These are phyloP conservation scores for Penicillium fuscoglaucum DNA, from an alignment of 2,329 filamentous ascomycete genomes.

Conservation along the genomic window DNA sequence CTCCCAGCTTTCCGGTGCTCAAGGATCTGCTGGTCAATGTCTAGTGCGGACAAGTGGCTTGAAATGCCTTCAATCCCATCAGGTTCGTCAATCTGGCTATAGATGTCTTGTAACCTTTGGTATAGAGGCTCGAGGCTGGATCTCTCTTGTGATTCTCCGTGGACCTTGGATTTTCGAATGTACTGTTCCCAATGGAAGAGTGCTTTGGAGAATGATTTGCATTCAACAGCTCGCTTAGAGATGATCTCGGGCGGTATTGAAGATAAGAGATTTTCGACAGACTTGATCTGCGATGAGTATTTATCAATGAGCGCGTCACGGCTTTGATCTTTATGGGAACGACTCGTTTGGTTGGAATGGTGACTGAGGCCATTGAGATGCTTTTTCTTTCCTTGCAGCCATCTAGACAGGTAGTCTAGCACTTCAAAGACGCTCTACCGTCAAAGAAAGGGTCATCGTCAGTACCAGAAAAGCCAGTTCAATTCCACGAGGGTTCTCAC, in stretches of 20 bases:
- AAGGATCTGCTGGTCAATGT: slow-evolving; percentile 88
- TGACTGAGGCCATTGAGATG: slow-evolving; percentile 38
- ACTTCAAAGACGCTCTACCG: slow-evolving; percentile 79
- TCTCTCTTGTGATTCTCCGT: slow-evolving; percentile 49
- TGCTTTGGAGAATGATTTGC: slow-evolving; percentile 86
- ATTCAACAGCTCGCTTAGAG: slow-evolving; percentile 84
- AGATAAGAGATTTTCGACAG: slow-evolving; percentile 72
- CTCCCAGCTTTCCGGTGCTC: slow-evolving; percentile 90
- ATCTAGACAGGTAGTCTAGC: slow-evolving; percentile 87
- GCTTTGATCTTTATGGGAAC: slow-evolving; percentile 29
- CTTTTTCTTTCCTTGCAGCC: slow-evolving; percentile 77
- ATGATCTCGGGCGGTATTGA: slow-evolving; percentile 70
- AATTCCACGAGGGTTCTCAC: slow-evolving; percentile 49
- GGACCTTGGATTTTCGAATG: slow-evolving; percentile 60
- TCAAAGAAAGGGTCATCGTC: background rate
- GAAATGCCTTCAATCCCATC: slow-evolving; percentile 96
- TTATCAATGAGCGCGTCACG: slow-evolving; percentile 33
- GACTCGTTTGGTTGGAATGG: slow-evolving; percentile 30
- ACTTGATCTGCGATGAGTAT: slow-evolving; percentile 50
- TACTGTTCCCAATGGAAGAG: slow-evolving; percentile 95
- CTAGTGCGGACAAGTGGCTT: slow-evolving; percentile 78
- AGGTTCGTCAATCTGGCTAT: slow-evolving; percentile 95
- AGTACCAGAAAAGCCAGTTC: slow-evolving; percentile 9
- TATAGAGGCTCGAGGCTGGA: slow-evolving; percentile 65
- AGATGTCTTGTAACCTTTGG: slow-evolving; percentile 84